Percentiles rank a stretch among this genome's conserved stretches.
These are phyloP conservation scores for Fragaria vesca DNA, from an alignment of 306 rosid genomes.

Conservation along the genomic window DNA sequence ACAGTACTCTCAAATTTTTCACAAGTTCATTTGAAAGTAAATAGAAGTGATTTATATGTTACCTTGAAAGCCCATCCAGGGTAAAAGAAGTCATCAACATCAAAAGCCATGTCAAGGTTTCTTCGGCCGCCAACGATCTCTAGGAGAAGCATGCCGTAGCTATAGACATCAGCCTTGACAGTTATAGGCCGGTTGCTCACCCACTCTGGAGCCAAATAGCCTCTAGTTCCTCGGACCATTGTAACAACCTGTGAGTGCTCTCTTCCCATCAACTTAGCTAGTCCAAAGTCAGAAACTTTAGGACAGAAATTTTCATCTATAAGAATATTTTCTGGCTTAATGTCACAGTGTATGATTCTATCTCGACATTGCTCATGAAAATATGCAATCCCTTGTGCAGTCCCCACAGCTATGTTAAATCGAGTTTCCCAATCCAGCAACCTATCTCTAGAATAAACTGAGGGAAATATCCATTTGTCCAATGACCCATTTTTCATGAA, in stretches of 20 bases:
- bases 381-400: conserved; percentile 92
- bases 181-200: conserved; percentile 91
- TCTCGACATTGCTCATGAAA: conserved; percentile 92
- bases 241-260: conserved; percentile 94
- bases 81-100: conserved; percentile 81
- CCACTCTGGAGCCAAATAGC: conserved; percentile 98
- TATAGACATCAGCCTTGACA: conserved; percentile 92
- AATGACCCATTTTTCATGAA: conserved; percentile 89
- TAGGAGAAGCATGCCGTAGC: conserved; percentile 91
- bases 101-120: conserved; percentile 85
- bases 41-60: not conserved
- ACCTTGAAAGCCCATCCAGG: conserved; percentile 99
- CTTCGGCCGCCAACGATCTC: conserved; percentile 96
- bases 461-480: conserved; percentile 88
- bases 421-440: conserved; percentile 78
- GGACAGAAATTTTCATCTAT: conserved; percentile 85
- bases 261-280: conserved; percentile 93
- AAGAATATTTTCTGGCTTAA: conserved; percentile 85
- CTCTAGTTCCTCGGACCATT: conserved; percentile 96
- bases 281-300: conserved; percentile 90
- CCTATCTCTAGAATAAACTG: conserved; percentile 45
- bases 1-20: not conserved
- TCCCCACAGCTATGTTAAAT: conserved; percentile 57
- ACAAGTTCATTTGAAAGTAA: not conserved
- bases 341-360: conserved; percentile 88